Evolutionary conservation across 202 grass and related monocot genomes (phyloP), one percentile per base, ranked within the genome.

Genomic region (Miscanthus sacchariflorus): DNA sequence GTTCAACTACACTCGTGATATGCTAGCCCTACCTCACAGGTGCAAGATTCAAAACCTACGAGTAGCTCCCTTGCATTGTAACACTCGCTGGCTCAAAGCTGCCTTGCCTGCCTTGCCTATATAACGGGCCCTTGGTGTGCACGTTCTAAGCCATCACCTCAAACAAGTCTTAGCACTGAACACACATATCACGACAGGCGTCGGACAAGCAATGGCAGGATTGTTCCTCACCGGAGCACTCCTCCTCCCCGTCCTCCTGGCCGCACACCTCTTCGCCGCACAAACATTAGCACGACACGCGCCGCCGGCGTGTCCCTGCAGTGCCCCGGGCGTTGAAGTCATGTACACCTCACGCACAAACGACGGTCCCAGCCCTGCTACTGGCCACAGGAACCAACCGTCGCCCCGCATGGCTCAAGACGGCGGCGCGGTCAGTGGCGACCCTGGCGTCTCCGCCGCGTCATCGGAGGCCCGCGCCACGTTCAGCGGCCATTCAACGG

Each of bases 341-440:
- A 5, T 39, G 58, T 12, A 50, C 4, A 77, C 7, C 19, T 6
- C 72, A 12, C 44, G 19, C 58, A 85, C 43, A 30, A 30, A 30
- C 28, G 25, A 76, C 48, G 73, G 73, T 2, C 73, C 44, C 7
- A 76, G 73, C 50, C 15, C 50, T 17, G 49, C 49, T 52, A 52
- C 72, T 12, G 44, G 72, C 44, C 72, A 76, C 14, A 44, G 44
- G 73, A 76, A 76, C 73, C 73, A 52, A 19, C 73, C 24, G 44
- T 76, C 72, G 6, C 44, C 24, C 3, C 72, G 0, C 24, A 50
- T 27, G 44, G 72, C 21, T 44, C 39, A 24, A 9, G 72, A 74
- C 3, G 43, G 42, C 43, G 43, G 43, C 72, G 13, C 27, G 27
- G 9, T 6, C 27, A 77, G 48, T 33, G 73, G 46, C 9, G 74